Base-by-base conservation (phyloP, 495 filamentous ascomycete genomes). In the Podospora pseudopauciseta region DNA sequence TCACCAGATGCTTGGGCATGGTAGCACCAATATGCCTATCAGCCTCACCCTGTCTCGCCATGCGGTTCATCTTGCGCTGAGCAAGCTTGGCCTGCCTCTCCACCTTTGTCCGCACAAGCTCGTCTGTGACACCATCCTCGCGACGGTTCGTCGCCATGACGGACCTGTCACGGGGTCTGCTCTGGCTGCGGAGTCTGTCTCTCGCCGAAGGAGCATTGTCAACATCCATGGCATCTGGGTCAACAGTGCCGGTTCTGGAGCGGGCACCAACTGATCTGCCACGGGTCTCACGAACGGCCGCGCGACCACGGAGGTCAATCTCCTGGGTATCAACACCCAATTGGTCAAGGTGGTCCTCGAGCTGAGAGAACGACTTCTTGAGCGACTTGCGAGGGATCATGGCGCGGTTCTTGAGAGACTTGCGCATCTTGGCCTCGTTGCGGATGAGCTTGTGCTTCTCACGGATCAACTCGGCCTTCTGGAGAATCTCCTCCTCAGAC, bases 31-130 rank as follows among this genome's bases (percentile, higher is more conserved):
- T 90, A 81, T 98, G 96, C 76, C 95, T 86, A 87, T 99, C 95
- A 53, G 93, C 93, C 83, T 99, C 95, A 81, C 95, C 95, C 84
- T 91, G 89, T 76, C 94, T 88, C 57, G 95, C 95, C 91, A 96
- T 94, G 68, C 94, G 85, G 83, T 99, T 98, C 93, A 96, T 97
- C 89, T 92, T 92, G 86, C 93, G 92, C 88, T 99, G 95, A 71
- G 89, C 85, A 74, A 99, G 79, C 85, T 97, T 98, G 72, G 85
- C 83, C 76, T 93, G 79, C 72, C 89, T 88, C 78, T 97, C 96
- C 19, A 91, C 93, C 84, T 93, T 93, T 27, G 81, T 86, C 68
- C 92, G 85, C 34, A 85, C 82, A 75, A 77, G 26, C 73, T 81
- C 82, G 66, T 87, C 83, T 58, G 78, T 80, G 15, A 93, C 86